Evolutionary conservation across 2,329 filamentous ascomycete species (phyloP), one percentile per base, ranked within the genome.

Genomic region (Talaromyces islandicus): DNA sequence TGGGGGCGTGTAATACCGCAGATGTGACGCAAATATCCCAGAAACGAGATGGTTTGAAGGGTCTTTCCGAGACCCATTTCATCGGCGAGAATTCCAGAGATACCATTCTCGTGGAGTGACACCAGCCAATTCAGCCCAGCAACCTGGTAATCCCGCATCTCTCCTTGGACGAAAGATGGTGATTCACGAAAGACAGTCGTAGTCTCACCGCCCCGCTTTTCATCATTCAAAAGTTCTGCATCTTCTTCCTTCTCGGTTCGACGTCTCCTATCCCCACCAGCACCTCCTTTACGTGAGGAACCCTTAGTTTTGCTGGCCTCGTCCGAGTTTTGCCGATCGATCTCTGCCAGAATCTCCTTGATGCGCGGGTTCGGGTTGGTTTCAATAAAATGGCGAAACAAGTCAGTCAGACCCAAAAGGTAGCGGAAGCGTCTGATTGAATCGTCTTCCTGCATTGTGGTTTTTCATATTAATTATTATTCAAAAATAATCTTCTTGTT

Each of bases 51-150:
- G 0, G 94, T 99, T 77, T 99, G 94, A 29, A 99, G 78, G 0
- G 94, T 99, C 81, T 99, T 99, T 69, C 94, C 94, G 21, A 99
- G 82, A 76, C 94, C 94, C 94, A 99, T 99, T 78, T 99, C 94
- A 71, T 99, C 94, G 63, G 94, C 94, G 55, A 99, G 81, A 64
- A 99, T 99, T 67, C 94, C 94, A 21, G 93, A 97, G 66, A 99
- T 99, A 80, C 94, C 94, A 70, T 99, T 99, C 76, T 99, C 94
- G 70, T 99, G 94, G 6, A 99, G 83, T 12, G 92, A 97, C 67
- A 99, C 92, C 52, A 99, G 84, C 94, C 94, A 99, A 75, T 99
- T 99, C 66, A 99, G 81, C 66, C 94, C 94, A 35, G 91, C 90
- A 67, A 99, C 82, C 75, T 99, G 94, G 76, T 99, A 99, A 75